A percentile compares a stretch with the other conserved stretches of the same genome.
phyloP scores from a whole-genome alignment of 176 grass and related monocot species.

The Elaeis guineensis region DNA sequence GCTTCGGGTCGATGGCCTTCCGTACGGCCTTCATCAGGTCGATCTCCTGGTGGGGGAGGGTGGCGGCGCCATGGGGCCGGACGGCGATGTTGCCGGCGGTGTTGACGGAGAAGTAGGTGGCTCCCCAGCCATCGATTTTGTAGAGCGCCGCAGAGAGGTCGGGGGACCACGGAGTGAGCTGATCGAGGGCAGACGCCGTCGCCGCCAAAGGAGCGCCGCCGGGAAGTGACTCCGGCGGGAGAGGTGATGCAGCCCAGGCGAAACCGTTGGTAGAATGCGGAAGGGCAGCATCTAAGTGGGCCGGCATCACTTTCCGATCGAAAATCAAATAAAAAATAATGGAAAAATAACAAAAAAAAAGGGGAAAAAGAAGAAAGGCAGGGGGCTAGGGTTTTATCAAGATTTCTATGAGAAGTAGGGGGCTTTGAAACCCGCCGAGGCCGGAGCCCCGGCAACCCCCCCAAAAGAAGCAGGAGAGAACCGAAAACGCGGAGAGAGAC shows the following conservation, averaged over 20 bases:
- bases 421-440: slow-evolving; percentile 22
- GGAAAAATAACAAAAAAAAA: no score
- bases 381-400: neutral
- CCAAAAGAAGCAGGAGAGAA: slow-evolving; percentile 5
- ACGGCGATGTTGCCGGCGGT: slow-evolving; percentile 14
- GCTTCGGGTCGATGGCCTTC: neutral
- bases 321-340: no score
- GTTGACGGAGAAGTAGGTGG: slow-evolving; percentile 18
- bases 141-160: slow-evolving; percentile 16
- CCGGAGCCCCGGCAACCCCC: slow-evolving; percentile 24
- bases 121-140: slow-evolving; percentile 11
- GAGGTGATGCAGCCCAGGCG: neutral
- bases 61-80: slow-evolving; percentile 1
- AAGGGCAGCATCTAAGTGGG: slow-evolving; percentile 6
- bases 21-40: slow-evolving; percentile 19
- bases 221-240: neutral
- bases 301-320: slow-evolving; percentile 24
- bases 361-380: neutral
- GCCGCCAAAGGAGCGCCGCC: neutral
- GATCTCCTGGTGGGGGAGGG: slow-evolving; percentile 11
- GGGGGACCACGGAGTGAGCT: slow-evolving; percentile 2
- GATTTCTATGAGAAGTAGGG: slow-evolving; percentile 4
- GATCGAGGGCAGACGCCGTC: no score
- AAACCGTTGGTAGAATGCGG: slow-evolving; percentile 2
- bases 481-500: neutral